Evolutionary conservation across 305 asterid genomes (phyloP).

Genomic region (Plantago rigida): DNA sequence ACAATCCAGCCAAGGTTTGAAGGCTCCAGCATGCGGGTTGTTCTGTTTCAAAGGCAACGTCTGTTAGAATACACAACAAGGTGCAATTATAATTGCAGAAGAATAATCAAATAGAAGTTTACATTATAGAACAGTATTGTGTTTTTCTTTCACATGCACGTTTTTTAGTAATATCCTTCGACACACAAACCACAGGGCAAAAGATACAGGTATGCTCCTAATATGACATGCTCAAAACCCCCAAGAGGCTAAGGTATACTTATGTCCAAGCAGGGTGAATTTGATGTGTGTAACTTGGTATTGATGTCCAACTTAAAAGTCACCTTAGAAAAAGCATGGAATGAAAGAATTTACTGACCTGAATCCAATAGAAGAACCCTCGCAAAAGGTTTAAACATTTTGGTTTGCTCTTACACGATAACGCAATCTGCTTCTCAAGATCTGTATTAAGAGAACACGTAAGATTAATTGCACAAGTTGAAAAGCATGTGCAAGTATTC

Average conservation of each 20-base stretch:
- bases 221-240: no score
- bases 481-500: not conserved
- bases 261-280: no score
- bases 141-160: no score
- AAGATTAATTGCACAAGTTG: not conserved
- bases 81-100: not conserved
- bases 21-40: constrained; percentile 29
- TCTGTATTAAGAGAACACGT: constrained; percentile 29
- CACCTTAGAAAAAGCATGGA: not conserved
- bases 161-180: no score
- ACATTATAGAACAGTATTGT: not conserved
- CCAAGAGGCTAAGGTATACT: no score
- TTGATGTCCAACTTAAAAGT: not conserved
- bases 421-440: constrained; percentile 26
- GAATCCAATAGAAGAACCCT: constrained; percentile 50
- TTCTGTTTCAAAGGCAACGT: constrained; percentile 29
- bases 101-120: not conserved
- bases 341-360: constrained; percentile 30
- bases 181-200: no score
- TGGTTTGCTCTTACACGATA: constrained; percentile 5
- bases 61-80: constrained; percentile 16
- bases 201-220: no score
- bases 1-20: constrained; percentile 50
- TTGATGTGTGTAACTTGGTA: no score
- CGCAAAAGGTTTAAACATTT: constrained; percentile 39